Base-by-base conservation (phyloP, 1,139 yeast species). In the Geotrichum cucujoidarum region DNA sequence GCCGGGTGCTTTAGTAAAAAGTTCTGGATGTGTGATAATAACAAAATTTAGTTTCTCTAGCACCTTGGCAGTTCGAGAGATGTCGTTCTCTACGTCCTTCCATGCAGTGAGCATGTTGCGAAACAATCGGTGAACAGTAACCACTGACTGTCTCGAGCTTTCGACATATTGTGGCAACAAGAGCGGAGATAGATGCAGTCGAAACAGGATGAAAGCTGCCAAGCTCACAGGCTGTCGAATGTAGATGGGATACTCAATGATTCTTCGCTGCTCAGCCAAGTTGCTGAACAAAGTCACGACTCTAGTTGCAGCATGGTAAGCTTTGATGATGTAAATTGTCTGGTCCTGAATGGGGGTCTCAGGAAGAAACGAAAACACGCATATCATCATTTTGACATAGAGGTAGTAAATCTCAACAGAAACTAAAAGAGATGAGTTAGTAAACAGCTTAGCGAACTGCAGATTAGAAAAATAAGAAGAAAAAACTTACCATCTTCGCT, bases 291-390 rank as follows among this genome's bases (percentile, higher is more conserved):
- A 71, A 0, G 97, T 88, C 18, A 89, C 79, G 37, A 88, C 80
- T 53, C 92, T 73, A 0, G 97, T 89, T 1, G 95, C 89, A 1
- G 89, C 70, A 47, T 84, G 71, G 62, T 87, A 89, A 0, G 95
- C 95, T 35, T 81, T 78, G 40, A 88, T 82, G 16, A 89, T 92
- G 63, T 85, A 88, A 57, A 80, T 81, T 0, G 88, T 84, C 65
- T 87, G 96, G 65, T 86, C 95, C 58, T 84, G 94, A 41, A 83
- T 78, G 3, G 95, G 94, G 0, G 95, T 86, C 13, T 87, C 95
- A 1, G 97, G 97, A 50, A 90, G 71, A 60, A 89, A 90, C 4
- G 96, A 92, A 73, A 87, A 90, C 54, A 92, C 81, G 63, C 95
- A 87, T 48, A 90, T 77, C 79, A 86, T 84, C 54, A 88, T 72